These are phyloP conservation scores for Hortaea sp. DNA, from an alignment of 2,329 filamentous ascomycete species.

Conservation along the genomic window DNA sequence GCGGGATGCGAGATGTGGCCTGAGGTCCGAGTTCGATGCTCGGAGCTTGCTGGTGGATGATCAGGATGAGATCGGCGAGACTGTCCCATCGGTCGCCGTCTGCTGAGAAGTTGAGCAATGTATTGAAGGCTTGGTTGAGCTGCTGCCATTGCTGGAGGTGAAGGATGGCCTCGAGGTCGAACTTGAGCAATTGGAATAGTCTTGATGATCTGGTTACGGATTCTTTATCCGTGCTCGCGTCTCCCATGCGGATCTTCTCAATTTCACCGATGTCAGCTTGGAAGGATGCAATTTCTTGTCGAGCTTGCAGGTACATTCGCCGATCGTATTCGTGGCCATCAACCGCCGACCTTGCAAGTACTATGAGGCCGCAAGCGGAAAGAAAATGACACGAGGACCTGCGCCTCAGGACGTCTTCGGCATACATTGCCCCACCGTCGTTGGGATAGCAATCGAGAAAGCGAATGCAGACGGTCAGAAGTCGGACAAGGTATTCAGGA, in stretches of 20 bases:
- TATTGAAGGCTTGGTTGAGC: conserved; percentile 50
- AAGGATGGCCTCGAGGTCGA: conserved; percentile 69
- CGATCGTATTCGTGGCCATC: conserved; percentile 37
- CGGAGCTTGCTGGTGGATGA: conserved; percentile 30
- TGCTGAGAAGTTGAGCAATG: conserved; percentile 17
- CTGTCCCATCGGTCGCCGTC: conserved; percentile 32
- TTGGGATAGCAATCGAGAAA: conserved; percentile 17
- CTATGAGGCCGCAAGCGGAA: conserved; percentile 34
- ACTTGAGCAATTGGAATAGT: conserved; percentile 54
- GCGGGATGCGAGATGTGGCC: conserved; percentile 12
- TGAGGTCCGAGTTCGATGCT: conserved; percentile 14
- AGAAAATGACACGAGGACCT: conserved; percentile 64
- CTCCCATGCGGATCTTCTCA: conserved; percentile 2
- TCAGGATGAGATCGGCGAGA: conserved; percentile 37
- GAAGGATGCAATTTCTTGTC: conserved; percentile 52
- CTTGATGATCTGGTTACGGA: conserved; percentile 9
- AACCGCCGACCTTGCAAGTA: conserved; percentile 39
- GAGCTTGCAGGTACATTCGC: conserved; percentile 52
- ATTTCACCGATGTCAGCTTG: background rate
- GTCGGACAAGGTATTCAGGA: conserved; percentile 43
- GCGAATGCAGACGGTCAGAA: conserved; percentile 39
- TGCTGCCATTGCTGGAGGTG: conserved; percentile 58
- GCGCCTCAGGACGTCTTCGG: conserved; percentile 40
- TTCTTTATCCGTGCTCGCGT: conserved; percentile 34
- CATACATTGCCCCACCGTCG: conserved; percentile 7